Evolutionary conservation across 352 stramenopile species (phyloP), one percentile per base, ranked within the genome.

Genomic region (Globisporangium iwayamae): DNA sequence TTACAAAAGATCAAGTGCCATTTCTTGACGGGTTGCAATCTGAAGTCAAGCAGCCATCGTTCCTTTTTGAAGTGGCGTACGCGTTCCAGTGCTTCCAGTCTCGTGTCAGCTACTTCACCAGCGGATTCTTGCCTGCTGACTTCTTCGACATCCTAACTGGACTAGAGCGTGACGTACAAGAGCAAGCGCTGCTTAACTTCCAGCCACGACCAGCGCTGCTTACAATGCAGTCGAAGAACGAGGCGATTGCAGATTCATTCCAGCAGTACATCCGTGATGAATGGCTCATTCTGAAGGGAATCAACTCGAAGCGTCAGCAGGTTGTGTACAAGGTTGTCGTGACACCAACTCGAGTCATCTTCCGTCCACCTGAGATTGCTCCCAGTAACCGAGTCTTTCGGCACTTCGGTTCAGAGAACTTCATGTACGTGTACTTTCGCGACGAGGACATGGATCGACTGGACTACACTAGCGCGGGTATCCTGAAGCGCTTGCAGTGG

Each of bases 381-480:
- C 76, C 83, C 30, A 64, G 58, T 7, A 93, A 93, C 68, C 85
- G 83, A 0, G 79, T 93, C 4, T 91, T 90, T 53, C 82, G 85
- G 0, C 70, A 85, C 32, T 91, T 85, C 66, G 79, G 76, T 2
- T 70, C 85, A 0, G 64, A 83, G 13, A 82, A 93, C n/a, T 93
- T 93, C 50, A 80, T 93, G 70, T 89, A 90, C 46, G 81, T 91
- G 36, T 89, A 93, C 60, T 93, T 93, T 39, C 83, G 85, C 9
- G 85, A 93, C 62, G 85, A 93, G 63, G 90, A 88, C 43, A 83
- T 81, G 60, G 81, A 91, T 54, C 75, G 80, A 11, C 66, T 91
- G 38, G 81, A 93, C 13, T 90, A 86, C 62, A 72, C 68, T 0
- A 72, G 82, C 41, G 8, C 18, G 11, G 57, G 52, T 2, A 74